Evolutionary conservation across 805 yeast genomes (phyloP).

Genomic region (Metschnikowia continentalis): DNA sequence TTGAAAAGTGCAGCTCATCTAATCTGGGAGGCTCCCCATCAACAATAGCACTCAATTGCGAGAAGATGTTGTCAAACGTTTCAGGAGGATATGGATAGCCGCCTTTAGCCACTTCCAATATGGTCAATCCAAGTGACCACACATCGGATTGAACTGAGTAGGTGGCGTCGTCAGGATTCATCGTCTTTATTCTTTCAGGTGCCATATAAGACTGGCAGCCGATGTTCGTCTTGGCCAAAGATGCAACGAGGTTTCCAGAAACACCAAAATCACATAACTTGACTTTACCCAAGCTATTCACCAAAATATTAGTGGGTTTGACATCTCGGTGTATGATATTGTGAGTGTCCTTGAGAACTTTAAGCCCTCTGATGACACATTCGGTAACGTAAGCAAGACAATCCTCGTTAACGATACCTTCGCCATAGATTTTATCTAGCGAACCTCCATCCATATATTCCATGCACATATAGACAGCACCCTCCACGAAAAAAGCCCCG

Average conservation of each 20-base stretch:
- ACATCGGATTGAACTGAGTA: constrained; percentile 93
- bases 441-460: constrained; percentile 98
- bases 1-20: constrained; percentile 42
- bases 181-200: constrained; percentile 84
- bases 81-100: constrained; percentile 96
- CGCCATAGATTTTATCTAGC: constrained; percentile 75
- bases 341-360: constrained; percentile 80
- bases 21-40: constrained; percentile 29
- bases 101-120: constrained; percentile 86
- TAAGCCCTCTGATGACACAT: constrained; percentile 75
- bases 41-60: constrained; percentile 92
- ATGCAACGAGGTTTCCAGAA: constrained; percentile 89
- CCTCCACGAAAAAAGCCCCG: constrained; percentile 96
- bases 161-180: constrained; percentile 68
- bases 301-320: constrained; percentile 90
- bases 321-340: constrained; percentile 95
- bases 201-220: constrained; percentile 99
- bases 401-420: constrained; percentile 60
- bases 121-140: constrained; percentile 88
- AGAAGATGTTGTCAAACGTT: constrained; percentile 82
- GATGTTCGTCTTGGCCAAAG: constrained; percentile 89
- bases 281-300: constrained; percentile 77
- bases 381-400: constrained; percentile 77
- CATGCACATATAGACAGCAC: constrained; percentile 97
- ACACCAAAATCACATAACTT: constrained; percentile 96